These are phyloP conservation scores for Fragaria iinumae DNA, from an alignment of 306 rosid genomes.

Conservation along the genomic window DNA sequence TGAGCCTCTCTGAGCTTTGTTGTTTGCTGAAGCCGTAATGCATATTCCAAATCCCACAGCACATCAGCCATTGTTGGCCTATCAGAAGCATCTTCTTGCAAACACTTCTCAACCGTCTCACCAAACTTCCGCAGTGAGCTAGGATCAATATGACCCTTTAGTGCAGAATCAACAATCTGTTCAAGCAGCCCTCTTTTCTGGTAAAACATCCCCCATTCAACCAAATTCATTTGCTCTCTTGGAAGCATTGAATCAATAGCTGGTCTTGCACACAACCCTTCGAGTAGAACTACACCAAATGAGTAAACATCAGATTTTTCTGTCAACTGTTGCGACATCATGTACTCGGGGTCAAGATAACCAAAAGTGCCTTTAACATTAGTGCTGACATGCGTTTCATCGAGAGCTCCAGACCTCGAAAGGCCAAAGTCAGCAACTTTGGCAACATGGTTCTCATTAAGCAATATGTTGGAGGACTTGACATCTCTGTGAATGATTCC, in stretches of 20 bases:
- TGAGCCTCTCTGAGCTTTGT: slow-evolving; percentile 34
- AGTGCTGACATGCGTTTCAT: slow-evolving; percentile 50
- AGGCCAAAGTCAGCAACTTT: slow-evolving; percentile 62
- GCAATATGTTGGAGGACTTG: slow-evolving; percentile 52
- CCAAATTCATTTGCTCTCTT: slow-evolving; percentile 47
- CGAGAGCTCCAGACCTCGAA: slow-evolving; percentile 38
- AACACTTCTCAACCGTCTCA: slow-evolving; percentile 42
- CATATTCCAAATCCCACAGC: slow-evolving; percentile 55
- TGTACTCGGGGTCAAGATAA: slow-evolving; percentile 55
- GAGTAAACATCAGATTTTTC: slow-evolving; percentile 57
- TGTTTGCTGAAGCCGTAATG: slow-evolving; percentile 51
- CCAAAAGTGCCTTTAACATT: slow-evolving; percentile 52
- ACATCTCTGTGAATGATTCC: slow-evolving; percentile 60
- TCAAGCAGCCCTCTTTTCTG: slow-evolving; percentile 44
- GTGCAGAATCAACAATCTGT: slow-evolving; percentile 41
- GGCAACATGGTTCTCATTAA: slow-evolving; percentile 41
- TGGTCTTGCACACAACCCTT: slow-evolving; percentile 48
- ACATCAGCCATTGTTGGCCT: slow-evolving; percentile 56
- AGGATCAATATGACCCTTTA: slow-evolving; percentile 38
- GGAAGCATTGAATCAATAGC: slow-evolving; percentile 40
- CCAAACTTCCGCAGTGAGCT: slow-evolving; percentile 49
- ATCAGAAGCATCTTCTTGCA: slow-evolving; percentile 35
- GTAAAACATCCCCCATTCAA: slow-evolving; percentile 52
- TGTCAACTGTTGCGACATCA: slow-evolving; percentile 40
- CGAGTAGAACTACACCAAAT: slow-evolving; percentile 51